These are phyloP conservation scores for Diaporthe destruens DNA, from an alignment of 2,329 filamentous ascomycete genomes.

Conservation along the genomic window DNA sequence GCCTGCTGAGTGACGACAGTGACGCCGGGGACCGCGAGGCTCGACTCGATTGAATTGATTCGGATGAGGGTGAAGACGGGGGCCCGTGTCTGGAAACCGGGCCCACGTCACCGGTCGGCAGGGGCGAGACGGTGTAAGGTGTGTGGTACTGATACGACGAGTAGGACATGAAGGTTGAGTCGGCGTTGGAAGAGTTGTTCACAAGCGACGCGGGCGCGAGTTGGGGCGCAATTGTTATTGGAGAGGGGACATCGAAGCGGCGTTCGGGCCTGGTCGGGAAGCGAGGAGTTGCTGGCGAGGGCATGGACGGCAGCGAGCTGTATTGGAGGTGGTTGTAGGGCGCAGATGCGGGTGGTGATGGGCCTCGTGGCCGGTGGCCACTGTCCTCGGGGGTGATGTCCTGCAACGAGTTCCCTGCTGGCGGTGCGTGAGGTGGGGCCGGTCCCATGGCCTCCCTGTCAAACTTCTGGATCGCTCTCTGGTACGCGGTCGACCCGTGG, in stretches of 20 bases:
- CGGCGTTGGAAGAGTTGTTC: slow-evolving; percentile 46
- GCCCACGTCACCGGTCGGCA: slow-evolving; percentile 8
- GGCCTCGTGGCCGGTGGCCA: slow-evolving; percentile 50
- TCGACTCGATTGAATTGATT: slow-evolving; percentile 44
- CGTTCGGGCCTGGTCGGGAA: slow-evolving; percentile 56
- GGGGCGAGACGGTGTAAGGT: slow-evolving; percentile 31
- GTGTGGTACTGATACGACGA: slow-evolving; percentile 37
- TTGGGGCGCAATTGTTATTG: slow-evolving; percentile 54
- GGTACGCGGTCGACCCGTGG: slow-evolving; percentile 61
- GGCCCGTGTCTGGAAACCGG: slow-evolving; percentile 3
- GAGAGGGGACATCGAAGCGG: slow-evolving; percentile 57
- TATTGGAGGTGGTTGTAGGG: slow-evolving; percentile 54
- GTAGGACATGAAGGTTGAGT: slow-evolving; percentile 42
- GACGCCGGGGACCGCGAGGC: slow-evolving; percentile 42
- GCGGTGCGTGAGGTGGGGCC: slow-evolving; percentile 62
- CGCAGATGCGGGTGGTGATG: slow-evolving; percentile 50
- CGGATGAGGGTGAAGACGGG: slow-evolving; percentile 34
- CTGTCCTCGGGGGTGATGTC: slow-evolving; percentile 51
- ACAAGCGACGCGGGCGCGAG: slow-evolving; percentile 48
- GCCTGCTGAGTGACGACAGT: slow-evolving; percentile 46
- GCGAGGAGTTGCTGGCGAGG: slow-evolving; percentile 63
- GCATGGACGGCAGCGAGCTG: slow-evolving; percentile 57
- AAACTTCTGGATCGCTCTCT: slow-evolving; percentile 63
- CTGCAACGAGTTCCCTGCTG: slow-evolving; percentile 52
- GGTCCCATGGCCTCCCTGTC: slow-evolving; percentile 64